Evolutionary conservation across 1,139 yeast species (phyloP).

Genomic region (Blastobotrys indianensis): DNA sequence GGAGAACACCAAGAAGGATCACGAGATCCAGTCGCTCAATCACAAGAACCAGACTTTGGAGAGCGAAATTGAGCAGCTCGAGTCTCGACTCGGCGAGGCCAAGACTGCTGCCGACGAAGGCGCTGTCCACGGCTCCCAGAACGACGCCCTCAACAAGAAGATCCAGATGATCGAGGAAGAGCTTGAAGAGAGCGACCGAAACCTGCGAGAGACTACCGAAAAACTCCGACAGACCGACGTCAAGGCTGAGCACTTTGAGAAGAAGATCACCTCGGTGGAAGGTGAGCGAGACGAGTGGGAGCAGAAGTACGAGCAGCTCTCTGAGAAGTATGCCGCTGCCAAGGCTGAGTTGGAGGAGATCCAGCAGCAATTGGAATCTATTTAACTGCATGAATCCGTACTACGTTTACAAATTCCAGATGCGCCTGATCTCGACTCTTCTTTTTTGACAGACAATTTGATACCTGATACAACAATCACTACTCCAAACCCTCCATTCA

Average conservation of each 20-base stretch:
- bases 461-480: too few relatives aligned
- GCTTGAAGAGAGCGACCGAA: slow-evolving; percentile 85
- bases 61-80: slow-evolving; percentile 85
- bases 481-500: too few relatives aligned
- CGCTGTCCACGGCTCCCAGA: slow-evolving; percentile 78
- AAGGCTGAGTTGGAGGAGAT: slow-evolving; percentile 92
- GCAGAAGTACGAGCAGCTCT: slow-evolving; percentile 83
- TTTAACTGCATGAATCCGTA: slow-evolving; percentile 39
- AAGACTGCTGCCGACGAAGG: slow-evolving; percentile 93
- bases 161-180: slow-evolving; percentile 90
- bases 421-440: too few relatives aligned
- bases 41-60: slow-evolving; percentile 91
- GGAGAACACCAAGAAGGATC: slow-evolving; percentile 85
- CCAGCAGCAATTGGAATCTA: slow-evolving; percentile 85
- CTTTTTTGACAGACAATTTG: too few relatives aligned
- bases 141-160: slow-evolving; percentile 89
- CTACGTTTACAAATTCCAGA: too few relatives aligned
- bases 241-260: slow-evolving; percentile 94
- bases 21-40: slow-evolving; percentile 86
- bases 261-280: slow-evolving; percentile 89
- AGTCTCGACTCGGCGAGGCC: slow-evolving; percentile 68
- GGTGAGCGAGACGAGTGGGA: slow-evolving; percentile 90
- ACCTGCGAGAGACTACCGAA: slow-evolving; percentile 88
- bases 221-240: slow-evolving; percentile 94
- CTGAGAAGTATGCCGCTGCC: slow-evolving; percentile 72